phyloP scores from a whole-genome alignment of 768 basidiomycete species.

The Termitomyces sp. region DNA sequence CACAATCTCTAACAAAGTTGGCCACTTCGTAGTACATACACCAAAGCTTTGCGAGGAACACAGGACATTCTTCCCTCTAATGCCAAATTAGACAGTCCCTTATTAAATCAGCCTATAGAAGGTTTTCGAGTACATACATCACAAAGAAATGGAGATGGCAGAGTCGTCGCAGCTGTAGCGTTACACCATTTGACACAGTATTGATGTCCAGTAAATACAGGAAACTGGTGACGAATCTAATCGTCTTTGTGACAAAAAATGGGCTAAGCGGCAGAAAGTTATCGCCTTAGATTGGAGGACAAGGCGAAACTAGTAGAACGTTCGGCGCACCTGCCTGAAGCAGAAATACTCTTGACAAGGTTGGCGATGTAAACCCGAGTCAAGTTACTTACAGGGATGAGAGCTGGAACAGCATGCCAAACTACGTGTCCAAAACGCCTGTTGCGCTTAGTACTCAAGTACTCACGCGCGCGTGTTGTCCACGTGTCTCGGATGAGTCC shows the following conservation, averaged over 20 bases:
- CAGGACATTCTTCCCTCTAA: conserved; percentile 46
- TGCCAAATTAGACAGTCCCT: conserved; percentile 54
- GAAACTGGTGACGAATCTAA: not conserved
- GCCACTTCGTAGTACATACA: conserved; percentile 58
- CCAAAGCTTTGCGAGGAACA: conserved; percentile 56
- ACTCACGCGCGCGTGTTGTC: not conserved
- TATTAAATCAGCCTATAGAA: not conserved
- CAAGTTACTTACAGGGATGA: too few relatives aligned
- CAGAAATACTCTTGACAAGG: too few relatives aligned
- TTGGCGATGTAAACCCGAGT: too few relatives aligned
- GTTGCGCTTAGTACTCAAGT: too few relatives aligned
- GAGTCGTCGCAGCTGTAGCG: not conserved
- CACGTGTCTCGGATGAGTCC: too few relatives aligned
- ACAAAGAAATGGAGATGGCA: not conserved
- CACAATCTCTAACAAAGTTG: conserved; percentile 2
- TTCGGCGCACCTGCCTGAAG: too few relatives aligned
- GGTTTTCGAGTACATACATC: not conserved
- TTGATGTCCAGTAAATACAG: not conserved
- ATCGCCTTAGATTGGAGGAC: too few relatives aligned
- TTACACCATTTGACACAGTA: not conserved
- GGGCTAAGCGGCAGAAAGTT: not conserved
- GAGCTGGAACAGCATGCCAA: too few relatives aligned
- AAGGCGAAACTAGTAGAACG: not conserved
- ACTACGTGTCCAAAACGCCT: too few relatives aligned
- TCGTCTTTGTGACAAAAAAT: not conserved